These are phyloP conservation scores for Hypoxylon crocopeplum DNA, from an alignment of 495 filamentous ascomycete genomes.

Conservation along the genomic window DNA sequence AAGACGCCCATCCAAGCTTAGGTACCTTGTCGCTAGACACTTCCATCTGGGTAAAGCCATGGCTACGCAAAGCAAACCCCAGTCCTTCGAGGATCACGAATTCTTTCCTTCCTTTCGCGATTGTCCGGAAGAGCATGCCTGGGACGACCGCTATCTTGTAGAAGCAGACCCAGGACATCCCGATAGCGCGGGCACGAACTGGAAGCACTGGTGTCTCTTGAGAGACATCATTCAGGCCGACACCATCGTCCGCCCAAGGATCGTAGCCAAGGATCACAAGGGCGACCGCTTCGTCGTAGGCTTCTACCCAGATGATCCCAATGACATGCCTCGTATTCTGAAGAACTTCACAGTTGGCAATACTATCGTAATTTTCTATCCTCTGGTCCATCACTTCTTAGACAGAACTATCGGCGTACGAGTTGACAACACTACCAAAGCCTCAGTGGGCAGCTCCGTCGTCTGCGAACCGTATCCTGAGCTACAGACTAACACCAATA, in stretches of 20 bases:
- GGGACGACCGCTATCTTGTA: conserved; percentile 15
- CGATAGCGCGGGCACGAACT: neutral
- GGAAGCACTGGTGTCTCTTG: conserved; percentile 29
- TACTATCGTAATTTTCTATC: conserved; percentile 29
- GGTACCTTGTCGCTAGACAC: no score
- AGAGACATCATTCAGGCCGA: conserved; percentile 26
- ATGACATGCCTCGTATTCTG: conserved; percentile 22
- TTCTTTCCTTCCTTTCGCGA: conserved; percentile 21
- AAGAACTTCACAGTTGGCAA: conserved; percentile 24
- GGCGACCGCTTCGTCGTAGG: conserved; percentile 18
- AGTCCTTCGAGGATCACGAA: conserved; percentile 21
- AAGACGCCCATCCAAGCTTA: no score
- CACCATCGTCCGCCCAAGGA: conserved; percentile 8
- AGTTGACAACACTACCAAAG: conserved; percentile 15
- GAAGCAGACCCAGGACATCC: neutral
- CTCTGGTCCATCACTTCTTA: conserved; percentile 9
- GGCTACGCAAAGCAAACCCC: conserved; percentile 1
- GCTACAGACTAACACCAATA: neutral
- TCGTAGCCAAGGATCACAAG: conserved; percentile 22
- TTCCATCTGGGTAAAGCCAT: neutral
- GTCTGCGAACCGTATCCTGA: neutral
- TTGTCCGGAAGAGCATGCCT: conserved; percentile 1
- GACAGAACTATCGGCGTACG: conserved; percentile 16
- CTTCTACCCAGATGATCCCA: conserved; percentile 16
- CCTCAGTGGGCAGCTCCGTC: neutral